A percentile compares a stretch with the other conserved stretches of the same genome.
Conservation (phyloP, 2,329 filamentous ascomycete species). For the Didymella sp. region DNA sequence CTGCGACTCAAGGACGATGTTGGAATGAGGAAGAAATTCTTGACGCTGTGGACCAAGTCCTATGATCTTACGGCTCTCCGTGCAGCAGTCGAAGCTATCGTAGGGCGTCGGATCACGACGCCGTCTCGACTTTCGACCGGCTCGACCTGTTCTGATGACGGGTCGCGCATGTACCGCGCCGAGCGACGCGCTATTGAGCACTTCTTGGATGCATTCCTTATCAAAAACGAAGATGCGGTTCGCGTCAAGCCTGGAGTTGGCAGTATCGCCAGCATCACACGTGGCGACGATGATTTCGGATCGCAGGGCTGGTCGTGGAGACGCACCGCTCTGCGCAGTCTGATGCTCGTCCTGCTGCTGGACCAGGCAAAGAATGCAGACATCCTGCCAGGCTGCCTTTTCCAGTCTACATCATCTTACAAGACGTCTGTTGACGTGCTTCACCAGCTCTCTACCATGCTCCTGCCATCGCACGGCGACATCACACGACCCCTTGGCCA, state of each 20-base stretch:
- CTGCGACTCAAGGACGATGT: slow-evolving; percentile 62
- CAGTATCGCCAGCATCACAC: slow-evolving; percentile 50
- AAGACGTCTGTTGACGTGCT: slow-evolving; percentile 65
- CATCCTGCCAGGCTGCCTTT: slow-evolving; percentile 55
- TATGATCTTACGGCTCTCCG: slow-evolving; percentile 62
- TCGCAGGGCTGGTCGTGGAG: slow-evolving; percentile 59
- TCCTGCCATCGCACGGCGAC: slow-evolving; percentile 67
- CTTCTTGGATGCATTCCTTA: slow-evolving; percentile 65
- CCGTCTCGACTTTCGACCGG: slow-evolving; percentile 47
- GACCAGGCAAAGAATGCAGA: slow-evolving; percentile 60
- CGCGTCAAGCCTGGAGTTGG: slow-evolving; percentile 47
- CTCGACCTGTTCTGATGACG: slow-evolving; percentile 45
- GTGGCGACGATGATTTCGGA: slow-evolving; percentile 52
- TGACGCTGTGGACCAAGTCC: slow-evolving; percentile 64
- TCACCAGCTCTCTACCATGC: slow-evolving; percentile 58
- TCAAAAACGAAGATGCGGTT: slow-evolving; percentile 64
- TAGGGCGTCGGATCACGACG: slow-evolving; percentile 60
- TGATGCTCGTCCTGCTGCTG: slow-evolving; percentile 66
- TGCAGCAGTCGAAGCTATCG: slow-evolving; percentile 64
- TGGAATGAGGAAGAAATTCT: slow-evolving; percentile 63
- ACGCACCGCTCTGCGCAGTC: slow-evolving; percentile 63
- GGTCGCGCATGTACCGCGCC: slow-evolving; percentile 44
- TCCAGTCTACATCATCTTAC: slow-evolving; percentile 58
- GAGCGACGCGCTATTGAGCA: slow-evolving; percentile 55
- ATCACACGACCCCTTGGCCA: slow-evolving; percentile 62